Base-by-base conservation (phyloP, 352 stramenopile genomes). In the Globisporangium perplexum region DNA sequence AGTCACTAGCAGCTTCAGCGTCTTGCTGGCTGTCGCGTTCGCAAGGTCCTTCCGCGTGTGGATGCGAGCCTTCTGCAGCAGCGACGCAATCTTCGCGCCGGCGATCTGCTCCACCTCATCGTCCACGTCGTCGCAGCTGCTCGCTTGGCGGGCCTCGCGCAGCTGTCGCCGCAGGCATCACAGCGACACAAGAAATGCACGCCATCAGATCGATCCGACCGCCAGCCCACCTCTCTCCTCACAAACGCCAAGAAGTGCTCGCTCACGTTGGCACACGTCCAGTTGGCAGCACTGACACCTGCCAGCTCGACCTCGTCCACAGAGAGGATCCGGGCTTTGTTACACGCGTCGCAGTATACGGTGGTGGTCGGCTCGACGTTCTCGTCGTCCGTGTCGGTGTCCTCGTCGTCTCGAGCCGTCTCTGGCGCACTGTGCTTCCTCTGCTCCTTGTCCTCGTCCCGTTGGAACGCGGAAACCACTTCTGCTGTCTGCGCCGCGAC, bases 291-390 rank as follows among this genome's bases (percentile, higher is more conserved):
- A 18, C 69, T 57, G 10, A 66, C 59, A 11, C 75, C 50, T 18
- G 72, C 62, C 49, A 28, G 55, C 36, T 33, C 50, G 7, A 66
- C 71, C 62, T 91, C 77, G 3, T 72, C 57, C 2, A 62, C 39
- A 12, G 73, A 79, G 22, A 95, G 48, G 20, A 92, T 86, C 7
- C 84, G 82, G 7, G 77, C 80, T 60, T 95, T 95, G 57, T 72
- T 74, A 57, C 84, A 95, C n/a, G 41, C 47, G 60, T 95, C 84
- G 36, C 84, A 95, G 50, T 90, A 87, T 15, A 91, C 76, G 0
- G 84, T 93, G 7, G 67, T 86, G 20, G 71, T 80, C 52, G 75
- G 66, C 39, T 89, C 78, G 4, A 86, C 42, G 6, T 82, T 71
- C 1, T 87, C 78, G 11, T 79, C 62, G 5, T 63, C 68, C 1